Evolutionary conservation across 352 stramenopile genomes (phyloP).

Genomic region (Hyaloperonospora arabidopsidis): DNA sequence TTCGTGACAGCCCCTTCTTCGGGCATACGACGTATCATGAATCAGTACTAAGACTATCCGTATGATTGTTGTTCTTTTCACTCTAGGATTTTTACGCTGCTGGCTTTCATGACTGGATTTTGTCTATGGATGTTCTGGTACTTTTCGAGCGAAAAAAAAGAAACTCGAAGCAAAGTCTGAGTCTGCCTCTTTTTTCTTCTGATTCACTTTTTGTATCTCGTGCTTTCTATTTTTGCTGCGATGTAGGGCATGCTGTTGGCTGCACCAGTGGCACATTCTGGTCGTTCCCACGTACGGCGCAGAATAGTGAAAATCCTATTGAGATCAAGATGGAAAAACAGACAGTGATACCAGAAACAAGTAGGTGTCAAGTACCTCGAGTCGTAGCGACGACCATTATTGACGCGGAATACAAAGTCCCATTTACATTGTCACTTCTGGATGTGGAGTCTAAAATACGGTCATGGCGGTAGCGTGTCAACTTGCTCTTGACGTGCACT

Average conservation of each 20-base stretch:
- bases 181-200: neutral
- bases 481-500: neutral
- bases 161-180: neutral
- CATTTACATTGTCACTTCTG: constrained; percentile 17
- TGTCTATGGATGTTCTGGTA: constrained; percentile 88
- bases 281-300: constrained; percentile 70
- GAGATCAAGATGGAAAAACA: neutral
- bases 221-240: constrained; percentile 9
- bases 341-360: neutral
- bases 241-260: constrained; percentile 79
- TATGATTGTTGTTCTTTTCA: neutral
- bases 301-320: constrained; percentile 35
- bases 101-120: constrained; percentile 73
- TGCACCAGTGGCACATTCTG: constrained; percentile 87
- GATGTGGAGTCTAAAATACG: neutral
- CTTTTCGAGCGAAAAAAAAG: constrained; percentile 3
- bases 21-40: too few relatives aligned
- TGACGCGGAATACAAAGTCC: constrained; percentile 19
- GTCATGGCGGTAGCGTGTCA: too few relatives aligned
- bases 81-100: constrained; percentile 71
- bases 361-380: neutral
- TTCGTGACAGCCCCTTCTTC: neutral
- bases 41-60: neutral
- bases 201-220: neutral
- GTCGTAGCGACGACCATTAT: too few relatives aligned